Evolutionary conservation across 2,329 filamentous ascomycete species (phyloP).

Genomic region (Aspergillus arachidicola): DNA sequence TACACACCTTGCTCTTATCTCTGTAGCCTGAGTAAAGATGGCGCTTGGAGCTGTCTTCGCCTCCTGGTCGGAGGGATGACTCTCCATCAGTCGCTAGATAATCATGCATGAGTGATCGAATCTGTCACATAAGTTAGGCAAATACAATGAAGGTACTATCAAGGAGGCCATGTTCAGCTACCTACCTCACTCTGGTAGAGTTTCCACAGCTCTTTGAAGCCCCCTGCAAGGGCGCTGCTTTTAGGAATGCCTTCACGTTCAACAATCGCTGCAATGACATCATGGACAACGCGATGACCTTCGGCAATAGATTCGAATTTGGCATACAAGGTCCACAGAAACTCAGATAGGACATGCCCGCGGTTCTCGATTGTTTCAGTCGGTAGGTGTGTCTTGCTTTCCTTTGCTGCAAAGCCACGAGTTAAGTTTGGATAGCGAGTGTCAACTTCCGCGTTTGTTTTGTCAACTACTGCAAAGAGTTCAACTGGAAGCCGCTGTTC

Average conservation of each 20-base stretch:
- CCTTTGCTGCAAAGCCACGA: constrained; percentile 49
- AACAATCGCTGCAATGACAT: constrained; percentile 84
- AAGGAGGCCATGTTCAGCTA: constrained; percentile 1
- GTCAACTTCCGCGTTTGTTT: constrained; percentile 92
- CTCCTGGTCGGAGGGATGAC: constrained; percentile 59
- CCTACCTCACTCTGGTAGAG: constrained; percentile 84
- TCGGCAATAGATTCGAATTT: constrained; percentile 98
- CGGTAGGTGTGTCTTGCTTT: constrained; percentile 59
- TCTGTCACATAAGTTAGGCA: constrained; percentile 47
- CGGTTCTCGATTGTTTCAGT: constrained; percentile 74
- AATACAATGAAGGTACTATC: neutral
- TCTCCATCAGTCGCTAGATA: constrained; percentile 93
- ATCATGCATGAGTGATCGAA: constrained; percentile 88
- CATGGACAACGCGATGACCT: constrained; percentile 89
- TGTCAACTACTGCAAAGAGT: constrained; percentile 89
- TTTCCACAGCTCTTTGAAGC: constrained; percentile 97
- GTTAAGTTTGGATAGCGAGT: constrained; percentile 86
- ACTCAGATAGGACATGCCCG: constrained; percentile 83
- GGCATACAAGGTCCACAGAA: constrained; percentile 88
- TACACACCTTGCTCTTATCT: constrained; percentile 51
- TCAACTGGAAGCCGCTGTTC: constrained; percentile 94
- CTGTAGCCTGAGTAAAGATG: constrained; percentile 53
- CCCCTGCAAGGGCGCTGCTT: constrained; percentile 72
- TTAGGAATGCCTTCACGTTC: constrained; percentile 71
- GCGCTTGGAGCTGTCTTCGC: constrained; percentile 53